Evolutionary conservation across 106 monocot genomes (phyloP).

Genomic region (Dendrobium huoshanense): DNA sequence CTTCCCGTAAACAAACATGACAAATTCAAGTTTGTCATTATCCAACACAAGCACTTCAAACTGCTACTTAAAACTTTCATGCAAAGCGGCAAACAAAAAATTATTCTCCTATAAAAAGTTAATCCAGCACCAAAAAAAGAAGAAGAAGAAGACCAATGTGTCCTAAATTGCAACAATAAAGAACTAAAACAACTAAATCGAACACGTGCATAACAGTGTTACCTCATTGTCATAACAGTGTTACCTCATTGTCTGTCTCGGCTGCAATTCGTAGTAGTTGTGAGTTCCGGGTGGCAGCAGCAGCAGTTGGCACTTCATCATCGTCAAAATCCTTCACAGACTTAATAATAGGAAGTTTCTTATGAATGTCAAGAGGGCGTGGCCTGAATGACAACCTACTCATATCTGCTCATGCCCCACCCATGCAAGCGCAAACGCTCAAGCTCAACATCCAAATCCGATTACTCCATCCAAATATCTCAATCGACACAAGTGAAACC

Average conservation of each 20-base stretch:
- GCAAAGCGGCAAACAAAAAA: background rate
- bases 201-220: background rate
- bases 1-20: background rate
- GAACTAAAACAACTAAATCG: background rate
- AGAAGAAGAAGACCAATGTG: background rate
- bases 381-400: conserved; percentile 95
- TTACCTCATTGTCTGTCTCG: conserved; percentile 79
- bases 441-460: conserved; percentile 1
- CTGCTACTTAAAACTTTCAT: background rate
- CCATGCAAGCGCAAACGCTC: background rate
- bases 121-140: background rate
- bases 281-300: conserved; percentile 61
- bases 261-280: conserved; percentile 41
- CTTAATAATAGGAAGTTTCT: conserved; percentile 88
- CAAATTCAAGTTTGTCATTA: background rate
- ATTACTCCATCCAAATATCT: conserved; percentile 10
- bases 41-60: background rate
- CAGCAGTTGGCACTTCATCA: conserved; percentile 49
- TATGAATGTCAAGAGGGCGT: conserved; percentile 97
- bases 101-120: background rate
- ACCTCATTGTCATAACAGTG: conserved; percentile 67
- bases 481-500: background rate
- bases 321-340: conserved; percentile 95
- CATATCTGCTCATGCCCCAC: conserved; percentile 71
- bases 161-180: background rate